These are phyloP conservation scores for Passiflora organensis DNA, from an alignment of 345 rosid species.

Conservation along the genomic window DNA sequence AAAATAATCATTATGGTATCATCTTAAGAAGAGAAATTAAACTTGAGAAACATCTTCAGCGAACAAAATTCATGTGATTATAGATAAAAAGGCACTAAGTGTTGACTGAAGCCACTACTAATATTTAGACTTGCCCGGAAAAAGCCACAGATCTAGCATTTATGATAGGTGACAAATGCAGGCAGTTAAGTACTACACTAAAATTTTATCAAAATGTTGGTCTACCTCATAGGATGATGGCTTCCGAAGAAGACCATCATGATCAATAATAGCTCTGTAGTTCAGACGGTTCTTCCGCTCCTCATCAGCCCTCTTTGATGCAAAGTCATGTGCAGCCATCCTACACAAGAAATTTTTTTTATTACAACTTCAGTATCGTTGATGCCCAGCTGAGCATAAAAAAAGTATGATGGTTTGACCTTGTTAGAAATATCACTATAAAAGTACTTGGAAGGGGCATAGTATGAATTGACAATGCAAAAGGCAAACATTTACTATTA, in stretches of 20 bases:
- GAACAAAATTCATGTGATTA: neutral
- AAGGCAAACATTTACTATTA: no score
- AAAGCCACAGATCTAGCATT: neutral
- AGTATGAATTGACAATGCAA: no score
- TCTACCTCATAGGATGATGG: slow-evolving; percentile 46
- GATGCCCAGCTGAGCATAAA: no score
- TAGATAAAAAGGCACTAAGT: neutral
- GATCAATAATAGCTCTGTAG: slow-evolving; percentile 77
- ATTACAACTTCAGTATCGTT: no score
- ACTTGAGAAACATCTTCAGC: neutral
- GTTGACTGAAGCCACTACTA: neutral
- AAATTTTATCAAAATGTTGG: neutral
- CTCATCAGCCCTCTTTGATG: slow-evolving; percentile 62
- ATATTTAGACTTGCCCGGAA: neutral
- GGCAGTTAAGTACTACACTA: neutral
- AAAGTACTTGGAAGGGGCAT: no score
- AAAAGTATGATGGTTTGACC: no score
- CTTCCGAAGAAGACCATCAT: slow-evolving; percentile 83
- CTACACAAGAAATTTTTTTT: slow-evolving; percentile 22
- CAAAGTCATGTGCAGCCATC: slow-evolving; percentile 51
- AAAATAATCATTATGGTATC: neutral
- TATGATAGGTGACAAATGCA: neutral
- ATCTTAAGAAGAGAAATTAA: neutral
- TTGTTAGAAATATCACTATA: no score
- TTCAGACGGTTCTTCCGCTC: slow-evolving; percentile 54